A percentile compares a stretch with the other conserved stretches of the same genome.
These are phyloP conservation scores for Clavispora fructus DNA, from an alignment of 805 yeast species.

Conservation along the genomic window DNA sequence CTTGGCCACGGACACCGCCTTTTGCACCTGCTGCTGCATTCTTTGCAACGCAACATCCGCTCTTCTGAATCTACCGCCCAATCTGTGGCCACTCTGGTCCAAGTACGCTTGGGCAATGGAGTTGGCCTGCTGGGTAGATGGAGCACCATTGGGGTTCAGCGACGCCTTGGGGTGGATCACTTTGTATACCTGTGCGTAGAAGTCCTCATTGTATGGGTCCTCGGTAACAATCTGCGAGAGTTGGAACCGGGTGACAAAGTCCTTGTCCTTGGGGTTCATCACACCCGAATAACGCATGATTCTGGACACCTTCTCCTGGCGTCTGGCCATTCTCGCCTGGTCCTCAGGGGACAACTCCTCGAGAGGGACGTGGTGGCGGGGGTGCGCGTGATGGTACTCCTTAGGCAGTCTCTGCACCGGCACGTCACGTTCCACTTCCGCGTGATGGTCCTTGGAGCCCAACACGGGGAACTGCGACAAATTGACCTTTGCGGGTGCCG, in stretches of 20 bases:
- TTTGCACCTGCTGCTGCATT: slow-evolving; percentile 97
- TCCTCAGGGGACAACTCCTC: slow-evolving; percentile 63
- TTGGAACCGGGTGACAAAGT: slow-evolving; percentile 90
- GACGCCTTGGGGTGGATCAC: slow-evolving; percentile 39
- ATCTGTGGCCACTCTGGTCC: slow-evolving; percentile 85
- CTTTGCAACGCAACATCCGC: slow-evolving; percentile 90
- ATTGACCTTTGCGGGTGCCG: slow-evolving; percentile 16
- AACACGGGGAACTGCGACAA: slow-evolving; percentile 52
- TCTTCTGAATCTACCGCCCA: slow-evolving; percentile 78
- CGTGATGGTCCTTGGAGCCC: slow-evolving; percentile 37
- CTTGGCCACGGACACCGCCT: slow-evolving; percentile 92
- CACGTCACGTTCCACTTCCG: slow-evolving; percentile 11
- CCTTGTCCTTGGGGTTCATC: slow-evolving; percentile 96
- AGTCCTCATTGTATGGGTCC: slow-evolving; percentile 96
- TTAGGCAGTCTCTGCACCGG: slow-evolving; percentile 2
- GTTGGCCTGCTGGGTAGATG: slow-evolving; percentile 52
- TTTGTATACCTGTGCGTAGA: slow-evolving; percentile 88
- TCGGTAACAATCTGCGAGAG: slow-evolving; percentile 93
- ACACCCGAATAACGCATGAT: slow-evolving; percentile 83
- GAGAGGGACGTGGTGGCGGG: slow-evolving; percentile 12
- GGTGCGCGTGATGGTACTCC: slow-evolving; percentile 17
- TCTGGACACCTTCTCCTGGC: slow-evolving; percentile 71
- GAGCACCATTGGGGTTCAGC: slow-evolving; percentile 4
- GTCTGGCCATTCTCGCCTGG: slow-evolving; percentile 56
- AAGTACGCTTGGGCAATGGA: slow-evolving; percentile 89